phyloP scores from a whole-genome alignment of 148 eudicot species.

The Cornus florida region DNA sequence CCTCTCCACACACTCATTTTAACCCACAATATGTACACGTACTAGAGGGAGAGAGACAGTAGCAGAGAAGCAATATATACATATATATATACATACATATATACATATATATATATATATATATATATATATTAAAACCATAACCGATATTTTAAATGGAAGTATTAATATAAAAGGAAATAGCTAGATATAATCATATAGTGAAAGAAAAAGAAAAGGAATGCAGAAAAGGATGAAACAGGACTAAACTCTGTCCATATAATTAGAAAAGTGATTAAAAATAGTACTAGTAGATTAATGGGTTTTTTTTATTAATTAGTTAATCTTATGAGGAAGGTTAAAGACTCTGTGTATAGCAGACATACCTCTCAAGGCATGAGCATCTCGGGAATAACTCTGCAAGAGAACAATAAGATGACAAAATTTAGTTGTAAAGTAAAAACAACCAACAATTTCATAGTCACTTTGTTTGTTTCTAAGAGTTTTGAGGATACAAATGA shows the following conservation, averaged over 20 bases:
- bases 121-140: too few species aligned
- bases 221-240: background rate
- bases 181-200: background rate
- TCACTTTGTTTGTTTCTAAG: background rate
- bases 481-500: background rate
- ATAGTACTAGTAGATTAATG: background rate
- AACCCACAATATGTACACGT: too few species aligned
- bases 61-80: too few species aligned
- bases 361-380: constrained; percentile 99
- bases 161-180: too few species aligned
- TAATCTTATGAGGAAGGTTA: constrained; percentile 30
- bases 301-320: background rate
- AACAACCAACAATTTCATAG: constrained; percentile 19
- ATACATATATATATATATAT: too few species aligned
- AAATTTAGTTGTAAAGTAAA: constrained; percentile 40
- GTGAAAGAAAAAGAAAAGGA: background rate
- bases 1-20: too few species aligned
- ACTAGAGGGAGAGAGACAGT: too few species aligned
- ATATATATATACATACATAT: too few species aligned
- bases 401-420: constrained; percentile 82
- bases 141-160: too few species aligned
- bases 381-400: constrained; percentile 99
- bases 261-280: too few species aligned
- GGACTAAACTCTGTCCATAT: background rate
- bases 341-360: constrained; percentile 40